Evolutionary conservation across 345 rosid genomes (phyloP).

Genomic region (Excoecaria agallocha): DNA sequence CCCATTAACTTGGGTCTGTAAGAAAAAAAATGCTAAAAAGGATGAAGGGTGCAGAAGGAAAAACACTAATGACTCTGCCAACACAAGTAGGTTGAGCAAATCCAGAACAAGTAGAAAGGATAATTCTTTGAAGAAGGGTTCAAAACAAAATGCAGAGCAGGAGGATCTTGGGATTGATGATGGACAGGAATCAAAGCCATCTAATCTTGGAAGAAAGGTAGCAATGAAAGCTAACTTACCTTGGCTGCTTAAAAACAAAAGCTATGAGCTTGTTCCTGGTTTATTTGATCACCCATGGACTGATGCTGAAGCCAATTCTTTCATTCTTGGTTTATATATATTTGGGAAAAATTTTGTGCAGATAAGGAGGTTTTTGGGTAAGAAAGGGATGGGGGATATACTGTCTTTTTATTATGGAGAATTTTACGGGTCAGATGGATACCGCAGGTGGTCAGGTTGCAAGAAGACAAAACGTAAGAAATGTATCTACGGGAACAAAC

Average conservation of each 20-base stretch:
- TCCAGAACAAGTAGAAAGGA: slow-evolving; percentile 36
- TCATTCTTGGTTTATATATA: slow-evolving; percentile 60
- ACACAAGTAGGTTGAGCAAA: slow-evolving; percentile 35
- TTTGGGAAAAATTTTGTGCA: slow-evolving; percentile 54
- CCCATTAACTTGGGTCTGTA: slow-evolving; percentile 43
- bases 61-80: slow-evolving; percentile 23
- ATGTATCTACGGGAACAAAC: slow-evolving; percentile 49
- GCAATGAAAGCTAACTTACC: slow-evolving; percentile 17
- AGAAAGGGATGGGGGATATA: slow-evolving; percentile 50
- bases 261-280: slow-evolving; percentile 37
- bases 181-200: slow-evolving; percentile 32
- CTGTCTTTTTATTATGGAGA: slow-evolving; percentile 55
- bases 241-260: slow-evolving; percentile 10
- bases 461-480: slow-evolving; percentile 45
- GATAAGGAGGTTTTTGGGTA: slow-evolving; percentile 45
- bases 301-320: slow-evolving; percentile 43
- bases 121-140: slow-evolving; percentile 32
- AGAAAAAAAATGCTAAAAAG: slow-evolving; percentile 8
- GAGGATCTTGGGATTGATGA: slow-evolving; percentile 22
- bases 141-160: slow-evolving; percentile 21
- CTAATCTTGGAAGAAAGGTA: slow-evolving; percentile 23
- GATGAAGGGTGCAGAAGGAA: slow-evolving; percentile 18
- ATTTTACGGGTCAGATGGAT: slow-evolving; percentile 48
- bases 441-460: slow-evolving; percentile 56
- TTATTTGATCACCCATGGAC: slow-evolving; percentile 35